phyloP scores from a whole-genome alignment of 306 rosid species.

The Cotoneaster glaucophyllus region DNA sequence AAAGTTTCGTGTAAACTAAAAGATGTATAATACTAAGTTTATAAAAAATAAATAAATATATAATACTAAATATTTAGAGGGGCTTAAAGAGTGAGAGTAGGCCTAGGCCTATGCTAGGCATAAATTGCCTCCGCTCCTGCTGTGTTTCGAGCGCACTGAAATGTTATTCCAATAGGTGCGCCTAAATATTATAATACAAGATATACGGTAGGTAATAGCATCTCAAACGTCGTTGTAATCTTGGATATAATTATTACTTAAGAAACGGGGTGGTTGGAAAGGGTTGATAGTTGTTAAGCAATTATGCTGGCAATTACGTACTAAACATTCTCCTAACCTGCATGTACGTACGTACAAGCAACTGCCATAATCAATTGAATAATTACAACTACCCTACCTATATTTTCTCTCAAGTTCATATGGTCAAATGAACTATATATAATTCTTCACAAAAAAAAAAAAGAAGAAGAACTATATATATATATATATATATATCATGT shows the following conservation, averaged over 20 bases:
- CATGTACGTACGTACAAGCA: not conserved
- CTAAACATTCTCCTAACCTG: not conserved
- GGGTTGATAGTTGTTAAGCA: not conserved
- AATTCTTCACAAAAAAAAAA: too few species aligned
- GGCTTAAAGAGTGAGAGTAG: too few species aligned
- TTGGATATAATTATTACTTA: not conserved
- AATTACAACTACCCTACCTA: not conserved
- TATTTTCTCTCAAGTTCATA: not conserved
- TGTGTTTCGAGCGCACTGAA: too few species aligned
- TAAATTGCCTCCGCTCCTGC: too few species aligned
- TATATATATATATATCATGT: too few species aligned
- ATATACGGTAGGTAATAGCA: constrained; percentile 1
- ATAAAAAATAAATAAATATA: too few species aligned
- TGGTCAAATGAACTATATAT: not conserved
- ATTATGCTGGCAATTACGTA: not conserved
- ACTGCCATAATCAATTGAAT: not conserved
- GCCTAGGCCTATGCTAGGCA: too few species aligned
- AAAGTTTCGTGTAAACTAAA: too few species aligned
- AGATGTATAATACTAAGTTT: too few species aligned
- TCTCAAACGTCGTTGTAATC: not conserved
- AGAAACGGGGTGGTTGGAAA: not conserved
- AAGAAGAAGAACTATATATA: too few species aligned
- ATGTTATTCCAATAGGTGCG: too few species aligned
- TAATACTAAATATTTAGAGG: too few species aligned
- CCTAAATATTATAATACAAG: not conserved